These are phyloP conservation scores for Saccharomycopsis sp. DNA, from an alignment of 805 yeast species.

Conservation along the genomic window DNA sequence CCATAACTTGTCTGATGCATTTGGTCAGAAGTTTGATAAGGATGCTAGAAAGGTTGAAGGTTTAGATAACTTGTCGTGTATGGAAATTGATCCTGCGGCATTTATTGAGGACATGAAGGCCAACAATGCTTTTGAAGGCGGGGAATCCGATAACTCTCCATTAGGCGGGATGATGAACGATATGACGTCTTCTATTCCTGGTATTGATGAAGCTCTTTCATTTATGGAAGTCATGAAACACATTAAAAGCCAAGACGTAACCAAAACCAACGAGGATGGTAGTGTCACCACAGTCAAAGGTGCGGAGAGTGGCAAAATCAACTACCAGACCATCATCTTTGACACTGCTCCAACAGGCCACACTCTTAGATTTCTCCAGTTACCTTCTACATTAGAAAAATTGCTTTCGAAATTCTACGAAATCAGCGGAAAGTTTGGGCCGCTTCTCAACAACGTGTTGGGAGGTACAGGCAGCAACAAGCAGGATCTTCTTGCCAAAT, in stretches of 20 bases:
- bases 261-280: conserved; percentile 28
- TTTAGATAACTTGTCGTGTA: conserved; percentile 79
- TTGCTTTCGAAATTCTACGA: conserved; percentile 83
- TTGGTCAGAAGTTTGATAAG: conserved; percentile 96
- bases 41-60: conserved; percentile 95
- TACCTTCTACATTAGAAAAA: conserved; percentile 88
- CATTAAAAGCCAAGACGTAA: conserved; percentile 64
- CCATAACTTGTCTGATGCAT: conserved; percentile 94
- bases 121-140: conserved; percentile 40
- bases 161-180: conserved; percentile 70
- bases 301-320: conserved; percentile 30
- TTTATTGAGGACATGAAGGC: conserved; percentile 82
- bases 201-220: conserved; percentile 96
- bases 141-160: conserved; percentile 37
- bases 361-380: conserved; percentile 87
- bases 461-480: conserved; percentile 49
- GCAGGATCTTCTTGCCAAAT: conserved; percentile 68
- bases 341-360: conserved; percentile 99
- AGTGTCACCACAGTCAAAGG: conserved; percentile 22
- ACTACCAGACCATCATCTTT: conserved; percentile 84
- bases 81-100: conserved; percentile 97
- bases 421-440: conserved; percentile 81
- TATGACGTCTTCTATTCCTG: conserved; percentile 92
- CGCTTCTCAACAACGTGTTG: conserved; percentile 74
- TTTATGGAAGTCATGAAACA: conserved; percentile 98